phyloP scores from a whole-genome alignment of 1,139 yeast species.

The Scheffersomyces quercinus region DNA sequence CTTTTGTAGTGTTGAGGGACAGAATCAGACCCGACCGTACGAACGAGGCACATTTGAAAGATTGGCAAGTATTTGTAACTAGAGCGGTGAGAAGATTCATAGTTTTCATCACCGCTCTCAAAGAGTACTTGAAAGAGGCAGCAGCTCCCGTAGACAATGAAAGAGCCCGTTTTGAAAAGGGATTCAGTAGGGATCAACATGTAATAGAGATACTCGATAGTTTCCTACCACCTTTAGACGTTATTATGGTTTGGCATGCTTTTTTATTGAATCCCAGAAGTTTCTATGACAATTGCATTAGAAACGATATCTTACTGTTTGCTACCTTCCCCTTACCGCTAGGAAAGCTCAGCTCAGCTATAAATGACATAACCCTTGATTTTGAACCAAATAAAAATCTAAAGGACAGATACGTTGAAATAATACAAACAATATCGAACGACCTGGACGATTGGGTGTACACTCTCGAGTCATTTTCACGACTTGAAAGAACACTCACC shows the following conservation, averaged over 20 bases:
- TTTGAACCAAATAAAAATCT: constrained; percentile 13
- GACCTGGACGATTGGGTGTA: constrained; percentile 3
- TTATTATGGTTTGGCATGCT: constrained; percentile 44
- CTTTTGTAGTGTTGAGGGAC: constrained; percentile 25
- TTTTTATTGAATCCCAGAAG: constrained; percentile 29
- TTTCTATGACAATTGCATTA: constrained; percentile 27
- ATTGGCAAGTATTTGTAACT: constrained; percentile 32
- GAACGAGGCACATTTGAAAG: constrained; percentile 10
- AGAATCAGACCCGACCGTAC: constrained; percentile 7
- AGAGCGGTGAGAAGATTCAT: constrained; percentile 32
- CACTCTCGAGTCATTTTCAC: constrained; percentile 1
- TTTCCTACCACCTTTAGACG: constrained; percentile 35
- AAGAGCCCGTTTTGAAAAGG: too few species aligned
- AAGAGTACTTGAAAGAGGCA: too few species aligned
- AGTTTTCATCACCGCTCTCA: constrained; percentile 20
- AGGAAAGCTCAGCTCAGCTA: constrained; percentile 17
- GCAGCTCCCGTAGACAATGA: too few species aligned
- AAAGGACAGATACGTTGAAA: too few species aligned
- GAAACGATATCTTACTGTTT: constrained; percentile 23
- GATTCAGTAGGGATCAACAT: constrained; percentile 3
- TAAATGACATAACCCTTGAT: constrained; percentile 20
- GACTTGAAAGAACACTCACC: constrained; percentile 6
- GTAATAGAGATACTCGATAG: constrained; percentile 3
- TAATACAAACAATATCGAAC: too few species aligned
- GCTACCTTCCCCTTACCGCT: constrained; percentile 30